Base-by-base conservation (phyloP, 495 filamentous ascomycete genomes). In the Wilcoxina mikolae region DNA sequence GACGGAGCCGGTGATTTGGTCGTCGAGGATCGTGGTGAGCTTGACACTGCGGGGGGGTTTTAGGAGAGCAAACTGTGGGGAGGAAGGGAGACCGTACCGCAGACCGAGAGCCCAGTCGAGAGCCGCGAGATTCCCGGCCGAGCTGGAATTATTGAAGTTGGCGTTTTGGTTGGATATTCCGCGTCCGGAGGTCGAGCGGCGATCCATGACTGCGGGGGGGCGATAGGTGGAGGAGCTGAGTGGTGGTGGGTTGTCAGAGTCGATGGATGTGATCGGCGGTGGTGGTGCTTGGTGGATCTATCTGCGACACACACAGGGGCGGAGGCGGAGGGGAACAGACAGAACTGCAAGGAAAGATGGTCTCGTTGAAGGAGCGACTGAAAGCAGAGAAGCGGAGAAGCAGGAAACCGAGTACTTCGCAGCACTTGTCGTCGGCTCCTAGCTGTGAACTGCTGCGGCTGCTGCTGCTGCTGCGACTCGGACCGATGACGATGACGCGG, bases 1-100 rank as follows among this genome's bases (percentile, higher is more conserved):
- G 46, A 85, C 72, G 15, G 71, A 78, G 53, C 82, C 82, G 66
- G 83, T 79, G 69, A 78, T 50, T 69, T 64, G 31, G 62, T 68
- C 28, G 68, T 70, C 35, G 75, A 74, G 69, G 28, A 73, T 73
- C 33, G 78, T 82, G 28, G 72, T 77, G 58, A 84, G 65, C 58
- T 75, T 78, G 56, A 85, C 70, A 41, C 82, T 84, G 59, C 18
- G 23, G 42, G 17, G 33, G 7, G 4, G 43, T 51, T 27, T 27
- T 52, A 38, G 29, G 22, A 56, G 33, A 29, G 43, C 25, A 33
- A 35, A 51, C 23, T 46, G 48, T 52, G 38, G 43, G n/a, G n/a
- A 24, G 23, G 41, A 44, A 27, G 23, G 22, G 50, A 45, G 42
- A 4, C 26, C 11, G 28, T 57, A 65, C 62, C 60, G 60, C 11